Conservation (phyloP, 169 alveolate genomes). For the Eimeria necatrix region DNA sequence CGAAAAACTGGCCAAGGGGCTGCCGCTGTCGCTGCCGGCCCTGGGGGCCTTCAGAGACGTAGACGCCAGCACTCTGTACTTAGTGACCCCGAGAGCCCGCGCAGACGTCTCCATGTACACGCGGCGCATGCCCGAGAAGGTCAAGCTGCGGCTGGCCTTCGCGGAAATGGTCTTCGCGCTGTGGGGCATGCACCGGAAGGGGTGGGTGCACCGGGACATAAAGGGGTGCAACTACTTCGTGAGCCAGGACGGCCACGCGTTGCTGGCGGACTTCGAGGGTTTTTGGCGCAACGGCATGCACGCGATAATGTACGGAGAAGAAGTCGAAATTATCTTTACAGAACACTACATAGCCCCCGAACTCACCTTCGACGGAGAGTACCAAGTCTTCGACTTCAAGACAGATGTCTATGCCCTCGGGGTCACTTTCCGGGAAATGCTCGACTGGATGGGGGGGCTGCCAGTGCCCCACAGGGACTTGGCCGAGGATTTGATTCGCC, state of each 20-base stretch:
- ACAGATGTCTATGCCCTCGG: slow-evolving; percentile 77
- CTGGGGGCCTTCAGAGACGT: slow-evolving; percentile 72
- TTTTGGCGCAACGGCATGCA: slow-evolving; percentile 68
- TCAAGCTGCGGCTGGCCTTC: slow-evolving; percentile 42
- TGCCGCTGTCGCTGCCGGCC: slow-evolving; percentile 66
- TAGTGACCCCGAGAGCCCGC: slow-evolving; percentile 71
- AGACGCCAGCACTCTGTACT: slow-evolving; percentile 30
- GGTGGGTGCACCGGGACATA: slow-evolving; percentile 79
- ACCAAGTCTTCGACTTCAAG: slow-evolving; percentile 54
- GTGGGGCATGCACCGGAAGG: slow-evolving; percentile 66
- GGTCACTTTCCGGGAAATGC: slow-evolving; percentile 47
- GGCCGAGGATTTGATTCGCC: slow-evolving; percentile 10
- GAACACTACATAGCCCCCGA: slow-evolving; percentile 73
- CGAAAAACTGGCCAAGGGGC: slow-evolving; percentile 34
- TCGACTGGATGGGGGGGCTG: slow-evolving; percentile 15
- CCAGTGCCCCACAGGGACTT: slow-evolving; percentile 20
- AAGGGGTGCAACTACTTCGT: slow-evolving; percentile 77
- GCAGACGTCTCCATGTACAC: slow-evolving; percentile 70
- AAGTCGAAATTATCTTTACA: slow-evolving; percentile 64
- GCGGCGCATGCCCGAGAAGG: slow-evolving; percentile 55
- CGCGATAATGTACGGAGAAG: slow-evolving; percentile 60
- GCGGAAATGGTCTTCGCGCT: slow-evolving; percentile 77
- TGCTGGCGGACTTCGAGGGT: slow-evolving; percentile 80
- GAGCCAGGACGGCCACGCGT: slow-evolving; percentile 72
- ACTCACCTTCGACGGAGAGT: slow-evolving; percentile 29